Percentiles rank a stretch among this genome's conserved stretches.
These are phyloP conservation scores for Cladosporium cucumerinum DNA, from an alignment of 2,329 filamentous ascomycete species.

Conservation along the genomic window DNA sequence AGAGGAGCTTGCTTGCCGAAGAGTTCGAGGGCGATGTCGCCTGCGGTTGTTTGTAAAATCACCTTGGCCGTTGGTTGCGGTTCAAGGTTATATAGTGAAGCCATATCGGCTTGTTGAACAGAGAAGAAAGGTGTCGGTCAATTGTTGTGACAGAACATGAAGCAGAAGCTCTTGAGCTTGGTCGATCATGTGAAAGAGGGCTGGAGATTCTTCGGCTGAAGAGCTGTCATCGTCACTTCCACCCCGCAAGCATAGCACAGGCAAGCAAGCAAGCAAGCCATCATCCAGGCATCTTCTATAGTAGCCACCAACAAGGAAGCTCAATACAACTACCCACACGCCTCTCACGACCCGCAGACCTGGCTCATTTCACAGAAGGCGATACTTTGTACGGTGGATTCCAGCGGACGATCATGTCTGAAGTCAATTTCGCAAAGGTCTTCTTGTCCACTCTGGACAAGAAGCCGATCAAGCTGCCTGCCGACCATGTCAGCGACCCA, in stretches of 20 bases:
- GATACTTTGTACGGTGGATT: constrained; percentile 29
- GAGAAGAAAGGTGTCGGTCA: neutral
- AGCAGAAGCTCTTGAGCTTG: neutral
- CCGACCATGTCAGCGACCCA: constrained; percentile 86
- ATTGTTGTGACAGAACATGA: neutral
- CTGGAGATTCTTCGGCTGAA: neutral
- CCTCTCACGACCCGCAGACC: constrained; percentile 4
- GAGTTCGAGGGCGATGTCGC: constrained; percentile 85
- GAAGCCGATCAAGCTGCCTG: constrained; percentile 74
- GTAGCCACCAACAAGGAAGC: neutral
- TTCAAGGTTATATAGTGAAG: constrained; percentile 87
- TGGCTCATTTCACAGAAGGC: constrained; percentile 16
- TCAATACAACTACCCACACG: neutral
- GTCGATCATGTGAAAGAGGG: constrained; percentile 5
- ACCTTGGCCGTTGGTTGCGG: constrained; percentile 91
- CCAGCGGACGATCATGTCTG: constrained; percentile 64
- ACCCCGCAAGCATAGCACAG: neutral
- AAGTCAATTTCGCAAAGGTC: constrained; percentile 77
- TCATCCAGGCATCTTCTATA: neutral
- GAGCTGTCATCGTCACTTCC: constrained; percentile 3
- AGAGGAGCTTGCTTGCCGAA: constrained; percentile 93
- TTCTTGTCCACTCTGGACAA: constrained; percentile 80
- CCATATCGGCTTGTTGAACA: constrained; percentile 56
- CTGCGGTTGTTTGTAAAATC: constrained; percentile 82
- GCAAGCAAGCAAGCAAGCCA: neutral